Percentiles rank a stretch among this genome's conserved stretches.
Evolutionary conservation across 257 asterid species (phyloP).

Genomic region (Solanum lycopersicoides): DNA sequence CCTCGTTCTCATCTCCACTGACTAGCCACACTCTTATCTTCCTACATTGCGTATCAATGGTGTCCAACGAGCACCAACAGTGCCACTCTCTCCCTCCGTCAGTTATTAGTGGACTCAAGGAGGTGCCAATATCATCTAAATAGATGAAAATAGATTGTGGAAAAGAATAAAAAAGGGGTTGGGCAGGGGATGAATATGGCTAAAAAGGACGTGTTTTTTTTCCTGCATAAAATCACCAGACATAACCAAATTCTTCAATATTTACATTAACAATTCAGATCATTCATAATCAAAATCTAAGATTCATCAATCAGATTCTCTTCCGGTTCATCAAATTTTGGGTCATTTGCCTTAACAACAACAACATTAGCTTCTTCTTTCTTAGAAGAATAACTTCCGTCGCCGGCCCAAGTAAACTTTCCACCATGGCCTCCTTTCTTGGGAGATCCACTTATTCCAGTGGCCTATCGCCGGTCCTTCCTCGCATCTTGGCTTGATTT

Average conservation of each 20-base stretch:
- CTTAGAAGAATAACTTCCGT: conserved; percentile 17
- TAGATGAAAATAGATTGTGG: too few relatives aligned
- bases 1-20: too few relatives aligned
- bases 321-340: conserved; percentile 47
- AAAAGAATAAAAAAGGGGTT: too few relatives aligned
- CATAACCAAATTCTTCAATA: too few relatives aligned
- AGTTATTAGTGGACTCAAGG: too few relatives aligned
- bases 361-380: not conserved
- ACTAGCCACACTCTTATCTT: too few relatives aligned
- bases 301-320: not conserved
- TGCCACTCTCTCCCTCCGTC: too few relatives aligned
- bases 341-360: conserved; percentile 44
- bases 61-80: too few relatives aligned
- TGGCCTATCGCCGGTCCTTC: conserved; percentile 52
- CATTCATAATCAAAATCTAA: not conserved
- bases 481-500: conserved; percentile 18
- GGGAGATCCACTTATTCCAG: conserved; percentile 65
- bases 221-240: not conserved
- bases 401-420: conserved; percentile 83
- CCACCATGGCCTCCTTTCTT: conserved; percentile 92
- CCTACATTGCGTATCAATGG: too few relatives aligned
- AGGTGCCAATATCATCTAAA: too few relatives aligned
- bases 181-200: too few relatives aligned
- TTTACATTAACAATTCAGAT: not conserved
- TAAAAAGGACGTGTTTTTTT: too few relatives aligned